These are phyloP conservation scores for Penicillium sp. DNA, from an alignment of 2,329 filamentous ascomycete genomes.

Conservation along the genomic window DNA sequence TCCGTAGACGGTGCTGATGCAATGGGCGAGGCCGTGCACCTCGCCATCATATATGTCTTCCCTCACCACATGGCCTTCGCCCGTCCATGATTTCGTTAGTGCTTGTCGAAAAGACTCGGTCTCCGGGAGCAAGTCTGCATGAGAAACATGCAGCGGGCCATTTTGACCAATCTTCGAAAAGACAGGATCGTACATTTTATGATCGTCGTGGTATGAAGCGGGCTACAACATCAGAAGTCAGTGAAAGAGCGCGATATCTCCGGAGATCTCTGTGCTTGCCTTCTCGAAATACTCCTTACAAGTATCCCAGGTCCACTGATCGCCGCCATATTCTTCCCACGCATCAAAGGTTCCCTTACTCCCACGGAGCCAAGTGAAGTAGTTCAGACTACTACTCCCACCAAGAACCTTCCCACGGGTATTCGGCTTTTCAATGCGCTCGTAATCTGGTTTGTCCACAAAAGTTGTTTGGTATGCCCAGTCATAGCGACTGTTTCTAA, in stretches of 20 bases:
- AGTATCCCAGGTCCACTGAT: slow-evolving; percentile 55
- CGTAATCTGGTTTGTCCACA: slow-evolving; percentile 57
- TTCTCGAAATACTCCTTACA: slow-evolving; percentile 32
- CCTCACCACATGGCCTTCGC: slow-evolving; percentile 51
- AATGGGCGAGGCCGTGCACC: slow-evolving; percentile 56
- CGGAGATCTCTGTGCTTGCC: slow-evolving; percentile 27
- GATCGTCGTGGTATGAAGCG: background rate
- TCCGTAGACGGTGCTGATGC: slow-evolving; percentile 57
- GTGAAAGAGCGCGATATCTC: background rate
- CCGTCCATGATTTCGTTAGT: slow-evolving; percentile 53
- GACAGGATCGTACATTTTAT: background rate
- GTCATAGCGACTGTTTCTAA: slow-evolving; percentile 59
- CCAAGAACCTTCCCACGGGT: slow-evolving; percentile 61
- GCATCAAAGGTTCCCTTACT: slow-evolving; percentile 56
- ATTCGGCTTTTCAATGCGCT: slow-evolving; percentile 63
- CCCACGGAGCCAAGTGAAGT: slow-evolving; percentile 63
- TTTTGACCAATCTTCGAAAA: slow-evolving; percentile 33
- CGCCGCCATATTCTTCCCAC: slow-evolving; percentile 46
- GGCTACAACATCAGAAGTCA: background rate
- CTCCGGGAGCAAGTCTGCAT: slow-evolving; percentile 55
- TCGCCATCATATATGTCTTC: slow-evolving; percentile 56
- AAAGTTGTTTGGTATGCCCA: slow-evolving; percentile 64
- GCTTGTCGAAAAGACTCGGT: slow-evolving; percentile 46
- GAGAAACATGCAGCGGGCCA: slow-evolving; percentile 55
- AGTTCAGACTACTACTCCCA: slow-evolving; percentile 59